Base-by-base conservation (phyloP, 495 filamentous ascomycete species). In the Aspergillus campestris region DNA sequence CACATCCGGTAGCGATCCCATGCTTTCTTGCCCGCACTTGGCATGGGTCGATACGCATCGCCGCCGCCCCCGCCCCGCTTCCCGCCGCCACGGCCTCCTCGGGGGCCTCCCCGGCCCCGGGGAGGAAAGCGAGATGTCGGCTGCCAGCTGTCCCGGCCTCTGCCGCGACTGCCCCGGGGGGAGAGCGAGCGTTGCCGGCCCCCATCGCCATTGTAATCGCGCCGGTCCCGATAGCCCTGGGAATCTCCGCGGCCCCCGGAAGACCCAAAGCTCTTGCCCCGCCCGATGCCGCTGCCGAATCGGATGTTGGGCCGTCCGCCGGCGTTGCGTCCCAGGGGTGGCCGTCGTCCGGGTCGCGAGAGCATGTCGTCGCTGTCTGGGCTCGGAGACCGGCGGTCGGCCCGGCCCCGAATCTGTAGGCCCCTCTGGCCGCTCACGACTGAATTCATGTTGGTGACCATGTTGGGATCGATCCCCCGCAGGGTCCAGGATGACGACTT, bases 401-500 rank as follows among this genome's bases (percentile, higher is more conserved):
- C 55, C 6, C 56, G 52, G 30, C 59, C 59, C 12, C 59, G 40
- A 37, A 61, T 58, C 34, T 58, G 56, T 49, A 59, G 37, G 12
- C 57, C 56, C 8, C 58, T 50, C 40, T 48, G 53, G 13, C 49
- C 44, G 15, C 49, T 38, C 5, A 56, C 37, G 3, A 60, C 53
- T 0, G 58, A 52, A 45, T 68, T 71, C 30, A 59, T 56, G 36
- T 72, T 69, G 5, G 57, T 65, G 35, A 71, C 64, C 32, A 50
- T 50, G 6, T 55, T 39, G 7, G 62, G 60, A 36, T 68, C 62
- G 11, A 69, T 56, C 4, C 57, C 64, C 33, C 56, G 56, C 30
- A 70, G 42, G 4, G 64, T 66, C 30, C 65, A 71, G 12, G 61
- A 64, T 10, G 64, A 59, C 12, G 63, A 61, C 5, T 35, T 43